phyloP scores from a whole-genome alignment of 2,329 filamentous ascomycete species.

The Aspergillus brasiliensis region DNA sequence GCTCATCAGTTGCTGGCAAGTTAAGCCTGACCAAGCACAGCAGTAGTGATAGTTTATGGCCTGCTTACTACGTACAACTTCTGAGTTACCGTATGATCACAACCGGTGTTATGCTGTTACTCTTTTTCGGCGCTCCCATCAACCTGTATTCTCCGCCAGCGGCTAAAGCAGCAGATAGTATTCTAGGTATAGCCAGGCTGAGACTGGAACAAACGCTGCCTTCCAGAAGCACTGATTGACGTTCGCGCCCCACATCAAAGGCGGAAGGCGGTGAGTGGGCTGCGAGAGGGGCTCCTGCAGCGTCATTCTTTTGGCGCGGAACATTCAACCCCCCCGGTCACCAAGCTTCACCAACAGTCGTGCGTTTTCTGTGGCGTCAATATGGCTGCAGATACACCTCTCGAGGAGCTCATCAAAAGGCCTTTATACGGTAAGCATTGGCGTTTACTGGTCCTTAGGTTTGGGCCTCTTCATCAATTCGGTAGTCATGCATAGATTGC shows the following conservation, averaged over 20 bases:
- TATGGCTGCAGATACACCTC: conserved; percentile 26
- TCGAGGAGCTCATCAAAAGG: conserved; percentile 48
- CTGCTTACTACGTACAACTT: too few relatives aligned
- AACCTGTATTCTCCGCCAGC: too few relatives aligned
- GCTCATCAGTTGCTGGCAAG: too few relatives aligned
- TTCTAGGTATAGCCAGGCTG: too few relatives aligned
- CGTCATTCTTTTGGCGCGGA: conserved; percentile 1
- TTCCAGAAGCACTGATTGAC: not conserved
- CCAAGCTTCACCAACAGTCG: not conserved
- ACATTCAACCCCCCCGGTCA: not conserved
- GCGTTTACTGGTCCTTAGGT: not conserved
- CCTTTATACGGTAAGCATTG: conserved; percentile 51
- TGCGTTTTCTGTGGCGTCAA: not conserved
- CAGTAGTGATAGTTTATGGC: too few relatives aligned
- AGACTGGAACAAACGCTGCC: not conserved
- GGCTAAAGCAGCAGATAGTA: too few relatives aligned
- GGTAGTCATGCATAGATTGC: conserved; percentile 5
- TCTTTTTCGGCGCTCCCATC: too few relatives aligned
- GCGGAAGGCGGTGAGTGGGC: not conserved
- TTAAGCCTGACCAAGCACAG: too few relatives aligned
- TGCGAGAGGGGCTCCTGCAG: not conserved
- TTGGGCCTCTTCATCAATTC: not conserved
- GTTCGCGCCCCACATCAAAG: not conserved
- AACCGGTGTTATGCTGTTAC: too few relatives aligned
- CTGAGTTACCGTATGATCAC: too few relatives aligned